phyloP scores from a whole-genome alignment of 805 yeast genomes.

The Isabelozyma gotoi region DNA sequence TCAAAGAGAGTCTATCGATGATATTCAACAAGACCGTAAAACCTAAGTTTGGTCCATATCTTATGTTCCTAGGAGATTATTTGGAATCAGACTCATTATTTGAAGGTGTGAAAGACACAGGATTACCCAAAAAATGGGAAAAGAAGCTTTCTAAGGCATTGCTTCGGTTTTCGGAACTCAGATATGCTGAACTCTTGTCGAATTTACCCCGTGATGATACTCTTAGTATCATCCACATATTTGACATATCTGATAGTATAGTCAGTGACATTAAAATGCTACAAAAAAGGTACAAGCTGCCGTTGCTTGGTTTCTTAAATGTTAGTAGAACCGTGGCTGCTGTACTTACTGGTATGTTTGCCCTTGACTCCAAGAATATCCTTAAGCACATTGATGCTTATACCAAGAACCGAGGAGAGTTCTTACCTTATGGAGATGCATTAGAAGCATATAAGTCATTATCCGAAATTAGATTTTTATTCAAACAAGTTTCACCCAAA shows the following conservation, averaged over 20 bases:
- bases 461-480: constrained; percentile 52
- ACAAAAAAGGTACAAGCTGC: constrained; percentile 59
- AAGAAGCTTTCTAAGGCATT: constrained; percentile 33
- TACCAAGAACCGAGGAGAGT: constrained; percentile 26
- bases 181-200: constrained; percentile 40
- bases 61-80: constrained; percentile 49
- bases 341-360: constrained; percentile 51
- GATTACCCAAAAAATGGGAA: constrained; percentile 48
- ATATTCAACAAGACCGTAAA: constrained; percentile 41
- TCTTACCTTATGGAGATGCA: constrained; percentile 54
- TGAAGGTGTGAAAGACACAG: constrained; percentile 29
- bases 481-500: constrained; percentile 45
- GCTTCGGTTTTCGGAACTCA: constrained; percentile 32
- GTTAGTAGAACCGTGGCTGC: constrained; percentile 51
- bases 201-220: constrained; percentile 59
- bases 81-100: constrained; percentile 50
- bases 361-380: constrained; percentile 53
- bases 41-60: constrained; percentile 59
- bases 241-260: constrained; percentile 55
- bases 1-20: constrained; percentile 42
- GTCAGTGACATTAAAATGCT: constrained; percentile 48
- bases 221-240: constrained; percentile 53
- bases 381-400: constrained; percentile 49
- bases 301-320: constrained; percentile 57
- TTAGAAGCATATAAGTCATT: constrained; percentile 55